phyloP scores from a whole-genome alignment of 1,139 yeast species.

The Hyphopichia pseudoburtonii region DNA sequence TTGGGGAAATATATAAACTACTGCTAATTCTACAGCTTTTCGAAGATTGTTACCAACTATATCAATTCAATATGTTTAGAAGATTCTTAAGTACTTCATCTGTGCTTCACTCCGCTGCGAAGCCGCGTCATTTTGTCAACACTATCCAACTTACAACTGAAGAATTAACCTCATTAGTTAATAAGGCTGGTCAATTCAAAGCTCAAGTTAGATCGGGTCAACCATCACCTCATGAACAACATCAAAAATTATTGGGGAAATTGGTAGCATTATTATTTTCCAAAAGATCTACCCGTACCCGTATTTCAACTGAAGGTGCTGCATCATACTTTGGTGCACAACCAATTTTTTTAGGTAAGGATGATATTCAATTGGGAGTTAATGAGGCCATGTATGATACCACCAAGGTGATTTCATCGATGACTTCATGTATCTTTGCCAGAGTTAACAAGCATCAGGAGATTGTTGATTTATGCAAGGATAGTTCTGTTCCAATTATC shows the following conservation, averaged over 20 bases:
- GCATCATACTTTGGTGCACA: slow-evolving; percentile 82
- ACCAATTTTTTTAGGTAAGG: slow-evolving; percentile 88
- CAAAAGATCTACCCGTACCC: slow-evolving; percentile 84
- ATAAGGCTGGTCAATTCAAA: slow-evolving; percentile 66
- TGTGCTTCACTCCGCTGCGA: slow-evolving; percentile 7
- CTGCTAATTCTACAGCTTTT: too few relatives aligned
- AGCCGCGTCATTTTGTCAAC: slow-evolving; percentile 72
- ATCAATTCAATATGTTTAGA: slow-evolving; percentile 3
- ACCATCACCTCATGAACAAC: slow-evolving; percentile 38
- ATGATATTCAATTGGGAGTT: slow-evolving; percentile 86
- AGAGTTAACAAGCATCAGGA: slow-evolving; percentile 78
- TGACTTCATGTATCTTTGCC: slow-evolving; percentile 87
- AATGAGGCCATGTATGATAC: slow-evolving; percentile 83
- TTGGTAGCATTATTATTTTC: slow-evolving; percentile 74
- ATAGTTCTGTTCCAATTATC: slow-evolving; percentile 78
- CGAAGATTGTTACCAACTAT: too few relatives aligned
- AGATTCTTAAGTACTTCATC: slow-evolving; percentile 1
- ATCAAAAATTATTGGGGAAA: slow-evolving; percentile 61
- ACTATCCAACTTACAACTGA: slow-evolving; percentile 70
- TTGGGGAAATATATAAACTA: background rate
- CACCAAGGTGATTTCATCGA: slow-evolving; percentile 78
- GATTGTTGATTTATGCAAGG: slow-evolving; percentile 63
- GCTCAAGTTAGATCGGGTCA: slow-evolving; percentile 51
- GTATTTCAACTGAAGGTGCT: slow-evolving; percentile 87
- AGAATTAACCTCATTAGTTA: slow-evolving; percentile 68